Conservation (phyloP, 108 stramenopile genomes). For the Nitzschia inconspicua region DNA sequence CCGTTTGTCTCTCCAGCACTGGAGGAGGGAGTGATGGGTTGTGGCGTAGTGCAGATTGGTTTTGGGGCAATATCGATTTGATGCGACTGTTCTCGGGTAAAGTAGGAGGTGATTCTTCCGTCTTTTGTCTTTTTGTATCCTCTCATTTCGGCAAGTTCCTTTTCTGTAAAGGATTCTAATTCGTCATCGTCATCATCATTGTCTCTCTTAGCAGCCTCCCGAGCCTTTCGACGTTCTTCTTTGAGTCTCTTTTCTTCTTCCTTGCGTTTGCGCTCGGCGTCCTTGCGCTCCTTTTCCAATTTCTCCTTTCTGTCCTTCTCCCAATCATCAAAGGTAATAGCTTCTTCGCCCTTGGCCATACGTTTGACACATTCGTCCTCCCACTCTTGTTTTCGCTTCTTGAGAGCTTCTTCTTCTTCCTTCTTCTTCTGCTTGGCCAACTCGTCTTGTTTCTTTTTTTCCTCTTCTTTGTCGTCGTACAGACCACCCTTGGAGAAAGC, state of each 20-base stretch:
- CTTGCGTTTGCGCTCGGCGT: constrained; percentile 49
- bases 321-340: constrained; percentile 75
- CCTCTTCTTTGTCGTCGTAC: constrained; percentile 80
- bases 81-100: constrained; percentile 89
- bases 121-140: constrained; percentile 96
- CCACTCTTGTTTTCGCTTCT: constrained; percentile 76
- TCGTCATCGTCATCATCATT: constrained; percentile 32
- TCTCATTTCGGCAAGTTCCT: constrained; percentile 55
- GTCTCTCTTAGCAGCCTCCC: constrained; percentile 26
- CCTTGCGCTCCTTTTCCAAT: constrained; percentile 48
- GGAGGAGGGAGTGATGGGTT: constrained; percentile 7
- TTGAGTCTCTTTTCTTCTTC: constrained; percentile 41
- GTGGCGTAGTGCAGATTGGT: constrained; percentile 6
- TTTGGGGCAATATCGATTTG: constrained; percentile 89
- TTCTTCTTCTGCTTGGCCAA: constrained; percentile 45
- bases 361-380: constrained; percentile 80
- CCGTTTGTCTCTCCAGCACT: not conserved
- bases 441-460: constrained; percentile 46
- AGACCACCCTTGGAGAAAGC: constrained; percentile 53
- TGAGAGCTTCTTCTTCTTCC: constrained; percentile 46
- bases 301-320: constrained; percentile 59
- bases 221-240: constrained; percentile 35
- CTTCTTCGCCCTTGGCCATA: constrained; percentile 59
- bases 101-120: constrained; percentile 92
- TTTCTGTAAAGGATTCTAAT: constrained; percentile 76